A percentile compares a stretch with the other conserved stretches of the same genome.
These are phyloP conservation scores for Chaetomium fimeti DNA, from an alignment of 495 filamentous ascomycete species.

Conservation along the genomic window DNA sequence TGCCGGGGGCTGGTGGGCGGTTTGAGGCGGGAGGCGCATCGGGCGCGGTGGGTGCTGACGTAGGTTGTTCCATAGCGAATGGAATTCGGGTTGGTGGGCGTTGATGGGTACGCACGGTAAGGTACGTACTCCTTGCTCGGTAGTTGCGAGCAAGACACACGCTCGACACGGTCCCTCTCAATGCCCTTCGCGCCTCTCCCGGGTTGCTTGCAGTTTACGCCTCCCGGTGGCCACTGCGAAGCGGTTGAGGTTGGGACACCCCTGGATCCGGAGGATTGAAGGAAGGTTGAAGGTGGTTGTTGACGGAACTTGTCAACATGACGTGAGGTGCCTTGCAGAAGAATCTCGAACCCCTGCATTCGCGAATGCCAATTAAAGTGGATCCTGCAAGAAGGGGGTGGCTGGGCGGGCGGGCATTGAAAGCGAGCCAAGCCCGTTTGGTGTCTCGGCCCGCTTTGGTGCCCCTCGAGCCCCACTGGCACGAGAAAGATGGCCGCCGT, in stretches of 20 bases:
- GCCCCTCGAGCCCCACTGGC: not conserved
- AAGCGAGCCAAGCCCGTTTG: not conserved
- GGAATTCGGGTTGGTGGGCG: not conserved
- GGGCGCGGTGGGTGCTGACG: slow-evolving; percentile 16
- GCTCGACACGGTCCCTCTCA: not conserved
- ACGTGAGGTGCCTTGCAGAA: slow-evolving; percentile 4
- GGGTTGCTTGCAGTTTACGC: not conserved
- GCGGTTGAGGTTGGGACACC: not conserved
- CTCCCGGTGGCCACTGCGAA: not conserved
- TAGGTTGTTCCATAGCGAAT: slow-evolving; percentile 27
- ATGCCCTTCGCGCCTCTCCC: not conserved
- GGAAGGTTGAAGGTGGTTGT: not conserved
- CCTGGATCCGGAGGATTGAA: not conserved
- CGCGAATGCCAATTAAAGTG: not conserved
- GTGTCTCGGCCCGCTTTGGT: not conserved
- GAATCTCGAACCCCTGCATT: slow-evolving; percentile 1
- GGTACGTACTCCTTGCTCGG: too few species aligned
- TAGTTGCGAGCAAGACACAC: too few species aligned
- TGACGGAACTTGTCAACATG: not conserved
- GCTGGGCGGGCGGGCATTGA: too few species aligned
- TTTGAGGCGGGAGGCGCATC: slow-evolving; percentile 25
- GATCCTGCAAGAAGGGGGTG: not conserved
- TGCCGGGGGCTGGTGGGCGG: slow-evolving; percentile 25
- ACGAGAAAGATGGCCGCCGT: not conserved
- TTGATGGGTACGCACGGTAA: not conserved